Evolutionary conservation across 805 yeast species (phyloP), one percentile per base, ranked within the genome.

Genomic region (Grigorovia humatica): DNA sequence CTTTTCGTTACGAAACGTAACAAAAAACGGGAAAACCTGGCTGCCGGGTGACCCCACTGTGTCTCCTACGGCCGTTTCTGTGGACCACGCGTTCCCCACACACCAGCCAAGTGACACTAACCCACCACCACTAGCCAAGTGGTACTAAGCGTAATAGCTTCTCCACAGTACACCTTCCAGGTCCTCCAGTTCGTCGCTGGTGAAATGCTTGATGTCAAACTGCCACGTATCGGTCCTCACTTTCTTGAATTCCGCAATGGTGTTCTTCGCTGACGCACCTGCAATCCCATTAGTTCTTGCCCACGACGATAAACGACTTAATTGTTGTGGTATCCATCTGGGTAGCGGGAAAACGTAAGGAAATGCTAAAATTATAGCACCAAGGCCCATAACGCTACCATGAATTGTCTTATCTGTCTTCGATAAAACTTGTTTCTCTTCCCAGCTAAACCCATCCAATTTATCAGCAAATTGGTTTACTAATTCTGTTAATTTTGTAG

Each of bases 201-300:
- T 80, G 66, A 93, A 93, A n/a, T 78, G 80, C 57, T 74, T 74
- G 55, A 85, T 78, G 64, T 93, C 99, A 54, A 88, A 79, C 59
- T 87, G 95, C 99, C 99, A 93, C 0, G 97, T 88, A 61, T 93
- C 99, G 52, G 90, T 95, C 58, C 98, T 78, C 6, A 88, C 81
- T 70, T 89, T 89, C 66, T 90, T 91, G 71, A 93, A 93, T 56
- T 81, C 83, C 55, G 95, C 83, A 50, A 93, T 74, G 1, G 80
- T 77, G 30, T 81, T 82, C 67, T 91, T 91, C 6, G 96, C 95
- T 1, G 95, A 78, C 52, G 83, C 79, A 1, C 96, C 96, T 32
- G 87, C 80, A 48, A 81, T 64, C 9, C 97, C 97, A n/a, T 83
- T 82, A 18, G 85, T 77, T 15, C 85, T 80, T 2, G 88, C 83